These are phyloP conservation scores for Lumnitzera racemosa DNA, from an alignment of 345 rosid species.

Conservation along the genomic window DNA sequence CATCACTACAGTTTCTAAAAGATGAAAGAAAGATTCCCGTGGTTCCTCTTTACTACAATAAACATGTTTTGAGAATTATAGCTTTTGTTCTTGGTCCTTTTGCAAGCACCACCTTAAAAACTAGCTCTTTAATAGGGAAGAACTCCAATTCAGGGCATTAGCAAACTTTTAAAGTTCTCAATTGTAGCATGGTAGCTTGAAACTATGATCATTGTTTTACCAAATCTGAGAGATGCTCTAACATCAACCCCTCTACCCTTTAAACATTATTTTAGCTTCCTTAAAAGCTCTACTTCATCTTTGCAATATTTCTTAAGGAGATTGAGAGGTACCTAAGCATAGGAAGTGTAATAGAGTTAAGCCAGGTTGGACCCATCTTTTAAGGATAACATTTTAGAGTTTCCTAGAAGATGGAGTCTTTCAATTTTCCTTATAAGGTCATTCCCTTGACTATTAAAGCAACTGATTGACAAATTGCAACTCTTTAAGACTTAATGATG, in stretches of 20 bases:
- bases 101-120: constrained; percentile 57
- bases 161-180: constrained; percentile 34
- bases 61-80: neutral
- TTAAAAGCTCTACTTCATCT: constrained; percentile 35
- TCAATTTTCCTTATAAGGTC: constrained; percentile 41
- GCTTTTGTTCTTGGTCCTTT: constrained; percentile 23
- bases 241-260: constrained; percentile 45
- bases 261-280: constrained; percentile 28
- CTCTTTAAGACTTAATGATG: constrained; percentile 37
- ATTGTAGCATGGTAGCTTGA: constrained; percentile 31
- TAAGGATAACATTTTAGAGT: constrained; percentile 50
- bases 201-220: constrained; percentile 38
- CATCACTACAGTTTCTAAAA: too few relatives aligned
- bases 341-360: constrained; percentile 47
- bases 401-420: constrained; percentile 39
- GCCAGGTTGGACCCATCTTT: constrained; percentile 41
- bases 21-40: too few relatives aligned
- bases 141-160: constrained; percentile 53
- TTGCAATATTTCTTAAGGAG: constrained; percentile 35
- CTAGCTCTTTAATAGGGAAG: constrained; percentile 50
- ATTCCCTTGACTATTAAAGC: constrained; percentile 40
- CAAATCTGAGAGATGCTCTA: constrained; percentile 38
- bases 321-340: constrained; percentile 46
- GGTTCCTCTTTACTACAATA: too few relatives aligned
- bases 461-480: constrained; percentile 35